Evolutionary conservation across 1,284 basidiomycete genomes (phyloP).

Genomic region (Omphalotus olearius): DNA sequence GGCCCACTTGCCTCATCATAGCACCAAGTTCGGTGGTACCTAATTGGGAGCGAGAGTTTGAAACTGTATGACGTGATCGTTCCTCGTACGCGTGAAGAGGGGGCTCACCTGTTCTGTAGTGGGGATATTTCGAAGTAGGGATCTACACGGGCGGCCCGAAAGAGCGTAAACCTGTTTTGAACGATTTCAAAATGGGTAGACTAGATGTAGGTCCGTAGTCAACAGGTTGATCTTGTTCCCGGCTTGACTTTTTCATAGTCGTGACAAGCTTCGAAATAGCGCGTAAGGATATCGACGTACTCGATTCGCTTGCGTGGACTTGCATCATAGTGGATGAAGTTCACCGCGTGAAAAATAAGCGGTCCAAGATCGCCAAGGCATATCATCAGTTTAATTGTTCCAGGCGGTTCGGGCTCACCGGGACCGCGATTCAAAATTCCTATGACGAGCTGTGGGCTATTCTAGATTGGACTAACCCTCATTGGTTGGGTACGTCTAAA

Average conservation of each 20-base stretch:
- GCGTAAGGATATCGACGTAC: slow-evolving; percentile 56
- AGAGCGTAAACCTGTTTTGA: slow-evolving; percentile 49
- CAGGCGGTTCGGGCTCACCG: slow-evolving; percentile 74
- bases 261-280: slow-evolving; percentile 71
- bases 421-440: slow-evolving; percentile 83
- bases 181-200: slow-evolving; percentile 70
- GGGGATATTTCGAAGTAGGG: slow-evolving; percentile 80
- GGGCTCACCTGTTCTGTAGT: slow-evolving; percentile 33
- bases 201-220: slow-evolving; percentile 63
- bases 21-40: slow-evolving; percentile 74
- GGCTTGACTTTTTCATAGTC: slow-evolving; percentile 37
- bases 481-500: slow-evolving; percentile 53
- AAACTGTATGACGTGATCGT: slow-evolving; percentile 35
- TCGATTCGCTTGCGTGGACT: slow-evolving; percentile 64
- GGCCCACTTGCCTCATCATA: slow-evolving; percentile 82
- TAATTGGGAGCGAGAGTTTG: slow-evolving; percentile 82
- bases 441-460: slow-evolving; percentile 84
- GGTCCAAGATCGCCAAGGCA: slow-evolving; percentile 56
- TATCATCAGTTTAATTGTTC: slow-evolving; percentile 61
- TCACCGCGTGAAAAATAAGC: slow-evolving; percentile 75
- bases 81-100: background rate
- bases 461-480: slow-evolving; percentile 78
- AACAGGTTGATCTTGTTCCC: background rate
- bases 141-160: slow-evolving; percentile 51
- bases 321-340: slow-evolving; percentile 81